Evolutionary conservation across 2,329 filamentous ascomycete species (phyloP).

Genomic region (Pezicula rhizophila): DNA sequence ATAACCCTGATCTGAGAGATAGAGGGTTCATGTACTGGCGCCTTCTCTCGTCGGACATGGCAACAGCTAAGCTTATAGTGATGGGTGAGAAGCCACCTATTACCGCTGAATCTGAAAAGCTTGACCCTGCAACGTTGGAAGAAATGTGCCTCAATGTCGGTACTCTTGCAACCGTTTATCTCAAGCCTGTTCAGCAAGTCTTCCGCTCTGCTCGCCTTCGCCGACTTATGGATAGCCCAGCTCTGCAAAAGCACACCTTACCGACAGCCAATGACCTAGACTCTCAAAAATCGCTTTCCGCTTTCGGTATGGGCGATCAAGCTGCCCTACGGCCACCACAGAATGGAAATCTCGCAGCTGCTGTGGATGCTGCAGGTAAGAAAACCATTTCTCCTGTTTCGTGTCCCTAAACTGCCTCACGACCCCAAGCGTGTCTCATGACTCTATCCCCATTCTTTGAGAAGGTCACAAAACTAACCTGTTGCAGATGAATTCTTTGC

Average conservation of each 20-base stretch:
- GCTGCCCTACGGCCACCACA: conserved; percentile 22
- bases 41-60: conserved; percentile 84
- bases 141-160: conserved; percentile 97
- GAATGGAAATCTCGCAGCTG: conserved; percentile 52
- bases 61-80: conserved; percentile 77
- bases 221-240: conserved; percentile 74
- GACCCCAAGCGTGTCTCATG: no score
- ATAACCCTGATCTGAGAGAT: conserved; percentile 93
- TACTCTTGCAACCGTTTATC: conserved; percentile 91
- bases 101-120: conserved; percentile 89
- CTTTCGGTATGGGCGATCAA: conserved; percentile 43
- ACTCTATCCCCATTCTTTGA: no score
- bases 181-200: conserved; percentile 95
- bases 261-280: conserved; percentile 46
- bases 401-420: no score
- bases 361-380: conserved; percentile 63
- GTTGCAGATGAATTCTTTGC: conserved; percentile 73
- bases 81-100: conserved; percentile 98
- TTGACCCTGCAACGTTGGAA: conserved; percentile 85
- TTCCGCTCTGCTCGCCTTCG: conserved; percentile 84
- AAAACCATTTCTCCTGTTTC: no score
- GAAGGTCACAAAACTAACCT: no score
- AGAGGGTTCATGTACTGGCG: conserved; percentile 99
- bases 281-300: conserved; percentile 53
- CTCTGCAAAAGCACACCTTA: conserved; percentile 68